phyloP scores from a whole-genome alignment of 148 eudicot genomes.

The Rhododendron vialii region DNA sequence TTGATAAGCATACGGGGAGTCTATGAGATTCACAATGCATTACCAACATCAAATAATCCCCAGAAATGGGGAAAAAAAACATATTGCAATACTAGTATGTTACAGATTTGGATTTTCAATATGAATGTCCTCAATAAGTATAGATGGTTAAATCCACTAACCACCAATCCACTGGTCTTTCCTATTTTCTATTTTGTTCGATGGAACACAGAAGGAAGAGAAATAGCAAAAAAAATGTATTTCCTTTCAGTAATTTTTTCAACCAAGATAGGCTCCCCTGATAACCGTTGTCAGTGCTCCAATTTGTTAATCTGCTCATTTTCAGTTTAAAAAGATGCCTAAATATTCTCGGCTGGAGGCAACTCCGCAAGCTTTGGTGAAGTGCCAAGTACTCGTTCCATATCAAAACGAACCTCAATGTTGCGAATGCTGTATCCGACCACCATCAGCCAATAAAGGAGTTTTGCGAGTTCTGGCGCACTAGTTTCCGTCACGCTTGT shows the following conservation, averaged over 20 bases:
- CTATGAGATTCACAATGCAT: not conserved
- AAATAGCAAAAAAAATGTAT: not conserved
- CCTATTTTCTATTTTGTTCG: not conserved
- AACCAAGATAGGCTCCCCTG: not conserved
- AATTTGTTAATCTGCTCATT: not conserved
- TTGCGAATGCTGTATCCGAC: slow-evolving; percentile 85
- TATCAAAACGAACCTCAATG: slow-evolving; percentile 88
- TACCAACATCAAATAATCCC: not conserved
- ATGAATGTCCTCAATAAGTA: too few species aligned
- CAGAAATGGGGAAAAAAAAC: not conserved
- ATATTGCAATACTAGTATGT: not conserved
- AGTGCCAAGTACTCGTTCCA: slow-evolving; percentile 73
- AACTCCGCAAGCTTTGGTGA: slow-evolving; percentile 70
- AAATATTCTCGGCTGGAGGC: slow-evolving; percentile 71
- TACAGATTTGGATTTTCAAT: not conserved
- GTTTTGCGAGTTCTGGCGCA: slow-evolving; percentile 78
- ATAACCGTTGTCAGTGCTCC: not conserved
- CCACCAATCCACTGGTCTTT: not conserved
- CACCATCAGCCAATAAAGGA: slow-evolving; percentile 89
- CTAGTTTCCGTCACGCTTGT: slow-evolving; percentile 70
- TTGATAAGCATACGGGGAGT: not conserved
- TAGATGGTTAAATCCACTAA: not conserved
- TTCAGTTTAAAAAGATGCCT: slow-evolving; percentile 4
- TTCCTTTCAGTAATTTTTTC: not conserved
- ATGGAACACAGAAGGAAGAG: too few species aligned